Base-by-base conservation (phyloP, 345 rosid genomes). In the Populus nigra region DNA sequence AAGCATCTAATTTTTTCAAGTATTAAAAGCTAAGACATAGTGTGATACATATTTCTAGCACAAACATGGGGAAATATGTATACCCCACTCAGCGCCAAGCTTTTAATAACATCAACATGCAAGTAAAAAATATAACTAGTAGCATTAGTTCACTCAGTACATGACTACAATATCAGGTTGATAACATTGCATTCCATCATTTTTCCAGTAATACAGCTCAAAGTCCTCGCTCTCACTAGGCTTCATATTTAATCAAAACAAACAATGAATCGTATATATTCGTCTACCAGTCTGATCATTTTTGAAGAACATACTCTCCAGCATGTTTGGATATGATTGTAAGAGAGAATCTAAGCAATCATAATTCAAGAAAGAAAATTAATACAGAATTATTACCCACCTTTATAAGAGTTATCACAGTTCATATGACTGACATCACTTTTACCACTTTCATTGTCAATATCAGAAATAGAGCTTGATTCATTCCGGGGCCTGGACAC, bases 401-500 rank as follows among this genome's bases (percentile, higher is more conserved):
- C 91, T 70, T 43, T 62, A 41, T 27, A 73, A 53, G 71, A 61
- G 68, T 71, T 77, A 65, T 59, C 81, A 45, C 68, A 61, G 73
- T 65, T 66, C 79, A 25, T 76, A 59, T 71, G 85, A 77, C 31
- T 69, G 71, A 79, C 49, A 80, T 73, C 84, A 57, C 79, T 77
- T 71, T 83, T 80, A 78, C 70, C 39, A 41, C 65, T 83, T 73
- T 84, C 83, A 65, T 57, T 61, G 41, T 65, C 68, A 69, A 25
- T 41, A 72, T 62, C 65, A 50, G 78, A 77, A 66, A 53, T 22
- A 71, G 81, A 81, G 73, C 74, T 78, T 75, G 88, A 65, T 45
- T 81, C 85, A 75, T 79, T 86, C 53, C 72, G 75, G 65, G 84
- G 47, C 29, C 70, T 68, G 36, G 82, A 63, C 35, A 45, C 82